Conservation (phyloP, 2,329 filamentous ascomycete species). For the Penicillium sp. region DNA sequence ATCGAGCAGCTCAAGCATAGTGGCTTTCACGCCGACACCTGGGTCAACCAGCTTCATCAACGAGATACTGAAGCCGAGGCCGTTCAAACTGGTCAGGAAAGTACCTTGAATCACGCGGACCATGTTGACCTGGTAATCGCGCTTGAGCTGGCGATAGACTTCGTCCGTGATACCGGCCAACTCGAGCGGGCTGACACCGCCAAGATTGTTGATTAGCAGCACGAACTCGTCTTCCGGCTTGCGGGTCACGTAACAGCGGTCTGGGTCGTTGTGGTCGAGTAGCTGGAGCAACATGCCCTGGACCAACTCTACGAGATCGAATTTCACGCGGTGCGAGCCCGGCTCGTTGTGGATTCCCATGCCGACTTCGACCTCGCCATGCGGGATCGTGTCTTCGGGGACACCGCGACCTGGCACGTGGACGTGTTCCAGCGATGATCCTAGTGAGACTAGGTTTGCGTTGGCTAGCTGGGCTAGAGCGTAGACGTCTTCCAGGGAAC, state of each 20-base stretch:
- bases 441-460: constrained; percentile 77
- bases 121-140: constrained; percentile 59
- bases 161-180: constrained; percentile 66
- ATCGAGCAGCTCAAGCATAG: constrained; percentile 65
- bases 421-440: constrained; percentile 83
- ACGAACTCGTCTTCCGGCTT: constrained; percentile 59
- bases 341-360: constrained; percentile 72
- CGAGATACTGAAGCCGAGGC: constrained; percentile 68
- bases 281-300: constrained; percentile 65
- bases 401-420: constrained; percentile 77
- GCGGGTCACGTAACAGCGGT: constrained; percentile 61
- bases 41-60: constrained; percentile 62
- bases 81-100: constrained; percentile 71
- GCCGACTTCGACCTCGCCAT: constrained; percentile 63
- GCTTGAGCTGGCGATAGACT: constrained; percentile 59
- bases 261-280: constrained; percentile 59
- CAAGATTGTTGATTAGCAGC: constrained; percentile 67
- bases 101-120: constrained; percentile 62
- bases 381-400: constrained; percentile 50
- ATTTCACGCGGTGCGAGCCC: constrained; percentile 52
- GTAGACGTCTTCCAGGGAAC: constrained; percentile 66
- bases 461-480: constrained; percentile 68
- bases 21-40: constrained; percentile 52
- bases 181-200: constrained; percentile 65
- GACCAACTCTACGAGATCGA: constrained; percentile 50